Evolutionary conservation across 2,329 filamentous ascomycete species (phyloP).

Genomic region (Blastomyces gilchristii): DNA sequence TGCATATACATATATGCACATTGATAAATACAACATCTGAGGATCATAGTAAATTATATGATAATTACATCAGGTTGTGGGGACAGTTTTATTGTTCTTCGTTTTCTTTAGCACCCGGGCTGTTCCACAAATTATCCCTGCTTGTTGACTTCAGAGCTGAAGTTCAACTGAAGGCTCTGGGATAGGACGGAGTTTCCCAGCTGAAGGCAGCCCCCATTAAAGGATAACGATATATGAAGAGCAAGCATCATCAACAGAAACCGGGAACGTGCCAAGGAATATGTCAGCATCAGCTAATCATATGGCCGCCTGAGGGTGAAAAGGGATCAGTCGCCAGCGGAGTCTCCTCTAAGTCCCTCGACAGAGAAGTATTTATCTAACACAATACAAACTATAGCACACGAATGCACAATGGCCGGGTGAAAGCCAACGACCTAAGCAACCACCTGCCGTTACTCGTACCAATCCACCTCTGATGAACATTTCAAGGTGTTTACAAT

Average conservation of each 20-base stretch:
- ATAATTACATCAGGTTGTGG: not conserved
- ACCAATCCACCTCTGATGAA: not conserved
- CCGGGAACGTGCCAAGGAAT: too few relatives aligned
- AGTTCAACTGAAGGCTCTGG: not conserved
- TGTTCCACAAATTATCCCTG: not conserved
- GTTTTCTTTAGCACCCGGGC: not conserved
- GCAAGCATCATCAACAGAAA: too few relatives aligned
- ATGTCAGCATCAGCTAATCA: too few relatives aligned
- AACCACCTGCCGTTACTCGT: not conserved
- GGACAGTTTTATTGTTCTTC: not conserved
- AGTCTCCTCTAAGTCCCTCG: too few relatives aligned
- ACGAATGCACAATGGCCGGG: not conserved
- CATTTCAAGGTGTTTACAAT: conserved; percentile 1
- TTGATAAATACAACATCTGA: not conserved
- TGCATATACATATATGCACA: not conserved
- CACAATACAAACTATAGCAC: not conserved
- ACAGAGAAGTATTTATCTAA: not conserved
- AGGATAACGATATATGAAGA: too few relatives aligned
- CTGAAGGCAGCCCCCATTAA: not conserved
- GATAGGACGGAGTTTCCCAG: too few relatives aligned
- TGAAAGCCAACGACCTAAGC: not conserved
- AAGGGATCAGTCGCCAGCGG: too few relatives aligned
- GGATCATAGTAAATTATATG: not conserved
- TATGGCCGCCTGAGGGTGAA: too few relatives aligned
- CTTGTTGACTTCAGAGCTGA: not conserved